Conservation (phyloP, 2,329 filamentous ascomycete species). For the Dactylellina parvicollis region DNA sequence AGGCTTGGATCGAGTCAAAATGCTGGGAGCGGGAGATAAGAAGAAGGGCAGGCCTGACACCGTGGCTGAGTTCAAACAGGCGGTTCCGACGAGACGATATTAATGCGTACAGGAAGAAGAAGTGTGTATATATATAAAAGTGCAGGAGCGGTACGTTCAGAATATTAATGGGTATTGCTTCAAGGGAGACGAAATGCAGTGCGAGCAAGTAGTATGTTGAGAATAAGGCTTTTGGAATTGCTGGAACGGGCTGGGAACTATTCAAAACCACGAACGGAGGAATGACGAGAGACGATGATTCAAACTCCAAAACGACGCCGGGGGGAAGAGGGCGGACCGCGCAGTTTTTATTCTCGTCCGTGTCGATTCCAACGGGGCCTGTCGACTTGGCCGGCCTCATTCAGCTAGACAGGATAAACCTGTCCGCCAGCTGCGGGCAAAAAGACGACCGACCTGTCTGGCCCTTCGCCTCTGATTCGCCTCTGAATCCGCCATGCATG, state of each 20-base stretch:
- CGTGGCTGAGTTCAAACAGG: slow-evolving; percentile 36
- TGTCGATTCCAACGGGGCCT: no score
- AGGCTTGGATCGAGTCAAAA: no score
- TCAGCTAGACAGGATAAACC: slow-evolving; percentile 13
- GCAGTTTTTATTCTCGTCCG: slow-evolving; percentile 31
- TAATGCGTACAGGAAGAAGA: not conserved
- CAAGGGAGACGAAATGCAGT: no score
- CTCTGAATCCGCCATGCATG: slow-evolving; percentile 1
- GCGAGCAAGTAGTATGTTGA: not conserved
- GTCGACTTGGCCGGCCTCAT: slow-evolving; percentile 1
- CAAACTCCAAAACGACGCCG: slow-evolving; percentile 7
- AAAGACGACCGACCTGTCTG: slow-evolving; percentile 2
- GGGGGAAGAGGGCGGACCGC: slow-evolving; percentile 7
- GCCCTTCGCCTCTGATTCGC: slow-evolving; percentile 37
- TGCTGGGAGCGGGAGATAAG: no score
- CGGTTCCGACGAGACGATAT: slow-evolving; percentile 13
- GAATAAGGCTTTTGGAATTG: slow-evolving; percentile 4
- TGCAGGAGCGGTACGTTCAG: not conserved
- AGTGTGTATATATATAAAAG: not conserved
- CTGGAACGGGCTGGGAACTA: slow-evolving; percentile 25
- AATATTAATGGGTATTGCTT: no score
- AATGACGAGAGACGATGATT: slow-evolving; percentile 13
- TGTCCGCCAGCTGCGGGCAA: slow-evolving; percentile 25
- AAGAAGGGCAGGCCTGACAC: slow-evolving; percentile 35
- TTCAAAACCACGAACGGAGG: slow-evolving; percentile 30